These are phyloP conservation scores for Stephanodiscus triporus DNA, from an alignment of 108 stramenopile species.

Conservation along the genomic window DNA sequence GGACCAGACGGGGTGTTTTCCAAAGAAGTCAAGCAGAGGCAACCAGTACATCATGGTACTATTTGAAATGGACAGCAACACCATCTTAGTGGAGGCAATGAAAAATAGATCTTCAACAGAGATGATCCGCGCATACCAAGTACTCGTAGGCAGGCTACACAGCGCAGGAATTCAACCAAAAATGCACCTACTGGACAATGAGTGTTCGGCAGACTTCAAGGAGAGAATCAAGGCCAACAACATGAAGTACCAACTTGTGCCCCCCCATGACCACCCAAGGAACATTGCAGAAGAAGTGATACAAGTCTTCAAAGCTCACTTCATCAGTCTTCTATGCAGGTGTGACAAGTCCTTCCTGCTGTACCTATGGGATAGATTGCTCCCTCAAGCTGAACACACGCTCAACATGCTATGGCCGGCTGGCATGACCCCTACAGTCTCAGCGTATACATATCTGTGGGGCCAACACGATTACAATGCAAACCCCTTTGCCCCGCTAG, in stretches of 20 bases:
- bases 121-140: slow-evolving; percentile 10
- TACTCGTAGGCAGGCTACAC: background rate
- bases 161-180: background rate
- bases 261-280: background rate
- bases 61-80: slow-evolving; percentile 48
- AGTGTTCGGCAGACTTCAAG: background rate
- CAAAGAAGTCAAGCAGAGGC: slow-evolving; percentile 26
- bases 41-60: slow-evolving; percentile 53
- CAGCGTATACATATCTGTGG: slow-evolving; percentile 12
- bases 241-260: slow-evolving; percentile 4
- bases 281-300: background rate
- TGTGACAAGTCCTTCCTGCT: slow-evolving; percentile 1
- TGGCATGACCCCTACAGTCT: background rate
- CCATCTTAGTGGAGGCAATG: slow-evolving; percentile 42
- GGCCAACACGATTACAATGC: too few relatives aligned
- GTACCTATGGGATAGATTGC: slow-evolving; percentile 24
- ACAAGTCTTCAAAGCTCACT: background rate
- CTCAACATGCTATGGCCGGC: slow-evolving; percentile 12
- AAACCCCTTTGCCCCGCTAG: slow-evolving; percentile 20
- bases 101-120: background rate
- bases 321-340: slow-evolving; percentile 10
- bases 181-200: background rate
- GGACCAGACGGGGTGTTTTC: slow-evolving; percentile 52
- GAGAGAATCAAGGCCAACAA: background rate
- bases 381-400: slow-evolving; percentile 11